These are phyloP conservation scores for Astraeus odoratus DNA, from an alignment of 768 basidiomycete species.

Conservation along the genomic window DNA sequence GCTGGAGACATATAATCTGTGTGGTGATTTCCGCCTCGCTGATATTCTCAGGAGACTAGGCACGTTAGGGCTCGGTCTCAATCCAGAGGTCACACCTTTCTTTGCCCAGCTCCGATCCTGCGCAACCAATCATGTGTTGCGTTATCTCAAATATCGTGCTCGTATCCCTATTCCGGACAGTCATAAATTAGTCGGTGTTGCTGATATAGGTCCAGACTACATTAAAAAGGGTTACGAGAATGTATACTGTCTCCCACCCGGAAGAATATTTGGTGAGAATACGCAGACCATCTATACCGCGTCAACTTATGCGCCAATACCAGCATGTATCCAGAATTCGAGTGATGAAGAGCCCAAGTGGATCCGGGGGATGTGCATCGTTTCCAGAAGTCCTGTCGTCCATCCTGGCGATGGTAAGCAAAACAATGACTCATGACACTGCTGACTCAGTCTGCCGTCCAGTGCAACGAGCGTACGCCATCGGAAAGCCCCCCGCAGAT, in stretches of 20 bases:
- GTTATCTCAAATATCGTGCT: conserved; percentile 70
- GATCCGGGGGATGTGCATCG: conserved; percentile 53
- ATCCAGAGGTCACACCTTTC: conserved; percentile 46
- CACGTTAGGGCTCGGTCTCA: conserved; percentile 42
- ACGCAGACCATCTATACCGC: neutral
- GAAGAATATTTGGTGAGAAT: conserved; percentile 59
- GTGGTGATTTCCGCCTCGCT: conserved; percentile 40
- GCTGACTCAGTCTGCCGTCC: conserved; percentile 2
- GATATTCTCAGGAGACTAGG: conserved; percentile 45
- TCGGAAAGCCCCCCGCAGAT: conserved; percentile 59
- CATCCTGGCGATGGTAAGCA: conserved; percentile 67
- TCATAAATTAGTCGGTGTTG: conserved; percentile 69
- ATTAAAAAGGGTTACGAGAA: conserved; percentile 39
- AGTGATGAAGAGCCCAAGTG: conserved; percentile 44
- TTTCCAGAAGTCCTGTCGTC: conserved; percentile 69
- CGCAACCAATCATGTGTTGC: conserved; percentile 56
- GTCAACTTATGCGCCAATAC: neutral
- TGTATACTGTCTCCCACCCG: conserved; percentile 46
- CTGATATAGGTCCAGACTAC: conserved; percentile 76
- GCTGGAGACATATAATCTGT: conserved; percentile 43
- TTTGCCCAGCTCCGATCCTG: conserved; percentile 50
- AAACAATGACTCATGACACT: neutral
- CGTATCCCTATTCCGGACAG: conserved; percentile 65
- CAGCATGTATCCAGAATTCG: conserved; percentile 57
- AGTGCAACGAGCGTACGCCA: conserved; percentile 68